Conservation (phyloP, 192 early-diverging fungal genomes). For the Dissophora globulifera region DNA sequence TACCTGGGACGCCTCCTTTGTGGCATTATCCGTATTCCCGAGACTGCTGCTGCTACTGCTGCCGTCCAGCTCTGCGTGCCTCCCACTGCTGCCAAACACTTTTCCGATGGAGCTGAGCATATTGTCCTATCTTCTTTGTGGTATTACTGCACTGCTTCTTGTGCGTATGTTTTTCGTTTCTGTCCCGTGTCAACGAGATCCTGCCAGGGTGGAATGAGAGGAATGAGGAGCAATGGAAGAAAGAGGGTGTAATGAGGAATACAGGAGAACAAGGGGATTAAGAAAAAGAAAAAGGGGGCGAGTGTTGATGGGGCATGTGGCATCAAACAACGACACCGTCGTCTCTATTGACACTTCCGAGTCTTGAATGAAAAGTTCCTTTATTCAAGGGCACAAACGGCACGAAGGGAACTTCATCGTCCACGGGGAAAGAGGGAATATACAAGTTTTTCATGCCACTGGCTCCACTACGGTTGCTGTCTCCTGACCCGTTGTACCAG, state of each 20-base stretch:
- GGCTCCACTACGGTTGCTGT: not conserved
- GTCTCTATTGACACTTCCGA: too few species aligned
- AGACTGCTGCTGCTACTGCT: slow-evolving; percentile 5
- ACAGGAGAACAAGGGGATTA: not conserved
- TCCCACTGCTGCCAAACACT: not conserved
- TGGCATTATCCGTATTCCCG: too few species aligned
- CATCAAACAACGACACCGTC: too few species aligned
- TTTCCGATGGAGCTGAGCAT: slow-evolving; percentile 31
- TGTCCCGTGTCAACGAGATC: not conserved
- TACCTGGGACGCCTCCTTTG: too few species aligned
- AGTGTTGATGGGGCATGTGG: not conserved
- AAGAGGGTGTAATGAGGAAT: not conserved
- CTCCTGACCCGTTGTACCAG: slow-evolving; percentile 11
- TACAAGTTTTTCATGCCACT: not conserved
- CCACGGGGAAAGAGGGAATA: not conserved
- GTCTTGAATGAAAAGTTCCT: too few species aligned
- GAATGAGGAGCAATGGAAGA: not conserved
- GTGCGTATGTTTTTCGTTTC: not conserved
- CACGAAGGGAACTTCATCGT: too few species aligned
- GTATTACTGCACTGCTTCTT: too few species aligned
- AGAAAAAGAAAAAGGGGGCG: slow-evolving; percentile 3
- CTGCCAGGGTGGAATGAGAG: not conserved
- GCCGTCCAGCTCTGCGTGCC: slow-evolving; percentile 1
- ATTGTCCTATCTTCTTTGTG: not conserved
- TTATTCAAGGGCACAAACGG: too few species aligned